A percentile compares a stretch with the other conserved stretches of the same genome.
Conservation (phyloP, 306 rosid genomes). For the Lithocarpus polystachyus region DNA sequence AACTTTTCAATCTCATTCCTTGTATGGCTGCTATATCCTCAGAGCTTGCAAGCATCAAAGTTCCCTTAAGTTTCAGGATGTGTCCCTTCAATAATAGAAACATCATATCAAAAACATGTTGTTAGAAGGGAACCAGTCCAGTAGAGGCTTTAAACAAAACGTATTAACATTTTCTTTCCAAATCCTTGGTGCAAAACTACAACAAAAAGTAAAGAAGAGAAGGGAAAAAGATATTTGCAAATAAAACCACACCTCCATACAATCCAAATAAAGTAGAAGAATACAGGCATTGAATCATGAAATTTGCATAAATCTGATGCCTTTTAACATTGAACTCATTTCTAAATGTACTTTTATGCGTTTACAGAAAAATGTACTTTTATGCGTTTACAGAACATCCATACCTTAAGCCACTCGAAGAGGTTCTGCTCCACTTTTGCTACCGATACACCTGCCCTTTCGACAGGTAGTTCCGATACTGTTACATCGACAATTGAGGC, state of each 20-base stretch:
- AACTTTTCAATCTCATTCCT: constrained; percentile 75
- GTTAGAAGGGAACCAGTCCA: constrained; percentile 28
- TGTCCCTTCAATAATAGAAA: constrained; percentile 68
- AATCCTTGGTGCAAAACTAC: constrained; percentile 5
- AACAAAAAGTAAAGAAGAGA: constrained; percentile 4
- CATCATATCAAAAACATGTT: constrained; percentile 18
- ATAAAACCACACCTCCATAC: neutral
- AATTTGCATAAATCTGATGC: constrained; percentile 1
- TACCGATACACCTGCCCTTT: constrained; percentile 78
- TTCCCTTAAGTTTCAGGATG: constrained; percentile 90
- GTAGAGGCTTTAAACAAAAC: constrained; percentile 4
- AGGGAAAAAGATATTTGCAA: neutral
- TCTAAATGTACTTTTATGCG: constrained; percentile 9
- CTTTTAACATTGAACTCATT: neutral
- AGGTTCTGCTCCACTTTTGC: constrained; percentile 93
- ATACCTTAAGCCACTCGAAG: constrained; percentile 95
- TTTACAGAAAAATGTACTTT: no score
- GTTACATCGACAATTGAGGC: constrained; percentile 86
- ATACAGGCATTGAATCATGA: neutral
- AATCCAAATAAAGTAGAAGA: neutral
- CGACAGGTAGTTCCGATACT: constrained; percentile 87
- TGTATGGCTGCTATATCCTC: constrained; percentile 87
- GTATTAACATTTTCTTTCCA: constrained; percentile 11
- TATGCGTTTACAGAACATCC: constrained; percentile 3
- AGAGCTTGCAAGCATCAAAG: constrained; percentile 88